Conservation (phyloP, 2,329 filamentous ascomycete genomes). For the Neurospora sp. region DNA sequence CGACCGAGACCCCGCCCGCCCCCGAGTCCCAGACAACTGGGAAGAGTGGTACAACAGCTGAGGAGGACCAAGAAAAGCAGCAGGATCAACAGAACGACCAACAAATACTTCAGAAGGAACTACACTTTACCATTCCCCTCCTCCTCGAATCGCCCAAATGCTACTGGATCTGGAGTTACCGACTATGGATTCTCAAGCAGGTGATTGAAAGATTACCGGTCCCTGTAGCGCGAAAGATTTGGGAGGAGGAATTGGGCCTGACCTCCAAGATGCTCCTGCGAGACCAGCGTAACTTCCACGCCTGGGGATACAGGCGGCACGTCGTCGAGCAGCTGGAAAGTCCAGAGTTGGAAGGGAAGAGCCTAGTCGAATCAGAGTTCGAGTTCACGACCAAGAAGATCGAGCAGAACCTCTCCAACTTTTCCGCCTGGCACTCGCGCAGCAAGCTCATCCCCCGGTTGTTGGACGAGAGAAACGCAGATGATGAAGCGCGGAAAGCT, state of each 20-base stretch:
- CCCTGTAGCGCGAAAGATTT: conserved; percentile 52
- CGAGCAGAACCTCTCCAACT: conserved; percentile 76
- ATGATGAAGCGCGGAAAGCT: conserved; percentile 48
- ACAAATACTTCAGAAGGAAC: conserved; percentile 58
- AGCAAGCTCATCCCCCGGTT: conserved; percentile 72
- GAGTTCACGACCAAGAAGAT: conserved; percentile 89
- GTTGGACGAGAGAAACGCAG: conserved; percentile 59
- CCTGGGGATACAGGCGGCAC: conserved; percentile 81
- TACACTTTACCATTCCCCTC: conserved; percentile 74
- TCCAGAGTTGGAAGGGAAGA: conserved; percentile 37
- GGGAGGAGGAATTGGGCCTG: conserved; percentile 74
- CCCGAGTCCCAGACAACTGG: conserved; percentile 36
- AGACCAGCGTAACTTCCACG: conserved; percentile 90
- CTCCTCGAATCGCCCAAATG: conserved; percentile 86
- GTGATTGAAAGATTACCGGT: conserved; percentile 53
- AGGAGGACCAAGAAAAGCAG: conserved; percentile 16
- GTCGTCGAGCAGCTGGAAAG: conserved; percentile 70
- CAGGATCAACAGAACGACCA: conserved; percentile 22
- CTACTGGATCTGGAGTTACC: conserved; percentile 99
- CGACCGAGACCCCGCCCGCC: conserved; percentile 39
- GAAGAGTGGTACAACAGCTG: conserved; percentile 46
- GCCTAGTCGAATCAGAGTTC: conserved; percentile 72
- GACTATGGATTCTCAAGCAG: conserved; percentile 71
- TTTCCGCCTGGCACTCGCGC: conserved; percentile 92
- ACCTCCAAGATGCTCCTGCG: conserved; percentile 79